Evolutionary conservation across 257 asterid genomes (phyloP).

Genomic region (Fraxinus anomala): DNA sequence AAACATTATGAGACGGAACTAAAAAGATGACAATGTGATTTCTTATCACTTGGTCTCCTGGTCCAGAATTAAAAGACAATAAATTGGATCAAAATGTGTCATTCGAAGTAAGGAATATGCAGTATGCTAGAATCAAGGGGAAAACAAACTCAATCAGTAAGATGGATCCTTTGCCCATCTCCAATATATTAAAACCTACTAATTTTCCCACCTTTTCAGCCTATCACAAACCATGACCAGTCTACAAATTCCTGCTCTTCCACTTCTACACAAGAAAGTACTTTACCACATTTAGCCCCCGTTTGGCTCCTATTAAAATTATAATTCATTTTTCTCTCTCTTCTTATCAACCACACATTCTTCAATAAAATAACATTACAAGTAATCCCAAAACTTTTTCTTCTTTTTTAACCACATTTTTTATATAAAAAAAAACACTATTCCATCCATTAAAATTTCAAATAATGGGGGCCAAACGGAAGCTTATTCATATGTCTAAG

Average conservation of each 20-base stretch:
- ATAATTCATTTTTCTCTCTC: too few relatives aligned
- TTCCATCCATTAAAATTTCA: too few relatives aligned
- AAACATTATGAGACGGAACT: neutral
- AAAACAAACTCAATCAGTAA: neutral
- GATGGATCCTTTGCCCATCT: neutral
- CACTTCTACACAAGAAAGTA: neutral
- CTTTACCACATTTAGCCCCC: neutral
- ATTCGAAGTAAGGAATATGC: neutral
- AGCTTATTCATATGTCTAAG: neutral
- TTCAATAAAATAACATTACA: too few relatives aligned
- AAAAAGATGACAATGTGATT: neutral
- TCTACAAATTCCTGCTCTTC: neutral
- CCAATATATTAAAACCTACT: neutral
- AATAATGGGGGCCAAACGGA: too few relatives aligned
- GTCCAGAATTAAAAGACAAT: neutral
- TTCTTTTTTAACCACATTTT: too few relatives aligned
- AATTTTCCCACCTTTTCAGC: neutral
- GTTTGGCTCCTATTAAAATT: too few relatives aligned
- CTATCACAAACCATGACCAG: neutral
- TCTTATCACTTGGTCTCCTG: neutral
- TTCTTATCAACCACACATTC: too few relatives aligned
- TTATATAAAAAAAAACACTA: too few relatives aligned
- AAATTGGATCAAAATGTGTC: neutral
- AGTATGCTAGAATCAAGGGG: neutral
- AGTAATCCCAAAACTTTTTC: too few relatives aligned